Conservation (phyloP, 441 rosid genomes). For the Mallotus repandus region DNA sequence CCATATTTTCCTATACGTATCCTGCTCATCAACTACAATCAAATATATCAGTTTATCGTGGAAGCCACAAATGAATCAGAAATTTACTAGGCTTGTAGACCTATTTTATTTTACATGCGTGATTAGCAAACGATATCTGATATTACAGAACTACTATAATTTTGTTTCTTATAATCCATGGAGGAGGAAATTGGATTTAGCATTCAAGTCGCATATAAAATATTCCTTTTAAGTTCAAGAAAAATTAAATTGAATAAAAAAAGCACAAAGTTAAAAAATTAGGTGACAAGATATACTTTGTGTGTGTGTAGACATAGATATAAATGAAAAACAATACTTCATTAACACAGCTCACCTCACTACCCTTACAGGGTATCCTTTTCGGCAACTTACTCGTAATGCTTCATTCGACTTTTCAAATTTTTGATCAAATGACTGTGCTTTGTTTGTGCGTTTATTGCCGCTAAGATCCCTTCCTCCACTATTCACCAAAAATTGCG, state of each 20-base stretch:
- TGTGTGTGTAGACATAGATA: no score
- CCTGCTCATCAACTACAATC: neutral
- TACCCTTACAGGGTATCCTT: slow-evolving; percentile 81
- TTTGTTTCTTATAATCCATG: neutral
- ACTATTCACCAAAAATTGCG: slow-evolving; percentile 29
- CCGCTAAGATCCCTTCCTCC: slow-evolving; percentile 83
- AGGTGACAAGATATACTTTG: neutral
- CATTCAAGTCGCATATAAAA: neutral
- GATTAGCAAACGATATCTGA: neutral
- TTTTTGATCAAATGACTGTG: slow-evolving; percentile 65
- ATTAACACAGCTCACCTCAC: slow-evolving; percentile 48
- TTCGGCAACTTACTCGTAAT: slow-evolving; percentile 61
- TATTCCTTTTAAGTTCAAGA: neutral
- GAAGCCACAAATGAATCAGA: neutral
- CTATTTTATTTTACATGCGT: neutral
- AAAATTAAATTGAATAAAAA: neutral
- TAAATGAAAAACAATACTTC: neutral
- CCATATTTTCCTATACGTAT: neutral
- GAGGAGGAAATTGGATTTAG: neutral
- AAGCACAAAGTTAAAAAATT: neutral
- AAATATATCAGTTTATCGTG: neutral
- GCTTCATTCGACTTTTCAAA: slow-evolving; percentile 61
- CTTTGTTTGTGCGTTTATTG: slow-evolving; percentile 67
- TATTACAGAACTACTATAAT: neutral
- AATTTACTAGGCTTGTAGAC: neutral